Evolutionary conservation across 352 stramenopile species (phyloP).

Genomic region (Pythium myriotylum): DNA sequence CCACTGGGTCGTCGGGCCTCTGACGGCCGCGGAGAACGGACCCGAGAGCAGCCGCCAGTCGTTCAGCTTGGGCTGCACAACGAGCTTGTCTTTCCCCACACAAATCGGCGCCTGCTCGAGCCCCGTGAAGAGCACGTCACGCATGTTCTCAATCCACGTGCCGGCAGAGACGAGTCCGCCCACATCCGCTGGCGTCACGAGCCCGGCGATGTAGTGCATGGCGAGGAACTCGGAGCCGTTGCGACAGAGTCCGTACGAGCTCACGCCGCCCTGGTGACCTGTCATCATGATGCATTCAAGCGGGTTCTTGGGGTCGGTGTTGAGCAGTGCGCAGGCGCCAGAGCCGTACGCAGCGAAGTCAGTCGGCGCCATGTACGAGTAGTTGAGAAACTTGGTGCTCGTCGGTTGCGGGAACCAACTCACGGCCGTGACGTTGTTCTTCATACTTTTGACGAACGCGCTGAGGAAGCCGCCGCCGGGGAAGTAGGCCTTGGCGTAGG

Average conservation of each 20-base stretch:
- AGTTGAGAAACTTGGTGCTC: constrained; percentile 38
- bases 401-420: constrained; percentile 39
- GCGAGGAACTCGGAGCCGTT: constrained; percentile 40
- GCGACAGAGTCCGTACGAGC: constrained; percentile 37
- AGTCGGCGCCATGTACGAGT: constrained; percentile 26
- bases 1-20: constrained; percentile 30
- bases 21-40: background rate
- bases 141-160: constrained; percentile 38
- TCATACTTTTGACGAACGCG: constrained; percentile 27
- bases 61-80: background rate
- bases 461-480: constrained; percentile 31
- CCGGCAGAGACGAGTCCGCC: constrained; percentile 33
- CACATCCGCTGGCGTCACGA: constrained; percentile 41
- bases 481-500: constrained; percentile 38
- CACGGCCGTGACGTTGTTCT: constrained; percentile 28
- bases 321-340: constrained; percentile 29
- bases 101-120: constrained; percentile 20
- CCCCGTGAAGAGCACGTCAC: constrained; percentile 34
- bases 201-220: constrained; percentile 34
- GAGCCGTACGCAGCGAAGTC: constrained; percentile 20
- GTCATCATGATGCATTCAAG: constrained; percentile 46
- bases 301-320: constrained; percentile 13
- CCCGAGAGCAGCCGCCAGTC: constrained; percentile 12
- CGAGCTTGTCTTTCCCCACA: constrained; percentile 7
- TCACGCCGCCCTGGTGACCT: constrained; percentile 39